Percentiles rank a stretch among this genome's conserved stretches.
Conservation (phyloP, 495 filamentous ascomycete species). For the Entonaema liquescens region DNA sequence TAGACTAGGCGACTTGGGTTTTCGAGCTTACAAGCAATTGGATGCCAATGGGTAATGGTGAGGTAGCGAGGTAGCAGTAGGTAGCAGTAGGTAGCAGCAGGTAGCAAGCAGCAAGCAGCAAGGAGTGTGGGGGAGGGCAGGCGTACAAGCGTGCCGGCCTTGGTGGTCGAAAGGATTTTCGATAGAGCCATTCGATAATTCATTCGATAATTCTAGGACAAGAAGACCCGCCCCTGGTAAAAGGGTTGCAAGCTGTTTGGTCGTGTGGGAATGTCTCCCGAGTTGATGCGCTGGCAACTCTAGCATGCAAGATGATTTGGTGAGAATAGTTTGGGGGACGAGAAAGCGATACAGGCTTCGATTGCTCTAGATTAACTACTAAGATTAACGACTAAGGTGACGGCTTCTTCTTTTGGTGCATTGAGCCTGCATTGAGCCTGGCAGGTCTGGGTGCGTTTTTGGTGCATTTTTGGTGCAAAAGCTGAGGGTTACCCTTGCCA, state of each 20-base stretch:
- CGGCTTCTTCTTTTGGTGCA: slow-evolving; percentile 2
- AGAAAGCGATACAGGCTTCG: slow-evolving; percentile 18
- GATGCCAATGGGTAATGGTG: slow-evolving; percentile 36
- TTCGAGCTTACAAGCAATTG: slow-evolving; percentile 39
- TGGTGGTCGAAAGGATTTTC: slow-evolving; percentile 28
- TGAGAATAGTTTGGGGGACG: slow-evolving; percentile 14
- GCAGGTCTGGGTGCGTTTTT: neutral
- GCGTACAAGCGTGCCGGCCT: slow-evolving; percentile 14
- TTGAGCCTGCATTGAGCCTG: neutral
- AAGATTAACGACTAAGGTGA: slow-evolving; percentile 7
- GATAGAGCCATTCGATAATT: slow-evolving; percentile 38
- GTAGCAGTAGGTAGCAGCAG: neutral
- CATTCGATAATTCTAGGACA: slow-evolving; percentile 17
- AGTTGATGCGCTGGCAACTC: slow-evolving; percentile 41
- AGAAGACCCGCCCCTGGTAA: slow-evolving; percentile 38
- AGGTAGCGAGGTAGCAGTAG: slow-evolving; percentile 25
- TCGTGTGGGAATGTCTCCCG: slow-evolving; percentile 36
- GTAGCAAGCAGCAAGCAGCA: slow-evolving; percentile 15
- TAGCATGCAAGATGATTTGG: slow-evolving; percentile 43
- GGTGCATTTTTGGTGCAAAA: neutral
- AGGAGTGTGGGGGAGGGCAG: slow-evolving; percentile 38
- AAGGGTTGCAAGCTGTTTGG: slow-evolving; percentile 40
- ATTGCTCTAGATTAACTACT: slow-evolving; percentile 9
- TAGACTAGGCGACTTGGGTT: slow-evolving; percentile 31
- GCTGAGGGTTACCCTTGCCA: neutral